Base-by-base conservation (phyloP, 2,329 filamentous ascomycete species). In the Curvularia spicifera region DNA sequence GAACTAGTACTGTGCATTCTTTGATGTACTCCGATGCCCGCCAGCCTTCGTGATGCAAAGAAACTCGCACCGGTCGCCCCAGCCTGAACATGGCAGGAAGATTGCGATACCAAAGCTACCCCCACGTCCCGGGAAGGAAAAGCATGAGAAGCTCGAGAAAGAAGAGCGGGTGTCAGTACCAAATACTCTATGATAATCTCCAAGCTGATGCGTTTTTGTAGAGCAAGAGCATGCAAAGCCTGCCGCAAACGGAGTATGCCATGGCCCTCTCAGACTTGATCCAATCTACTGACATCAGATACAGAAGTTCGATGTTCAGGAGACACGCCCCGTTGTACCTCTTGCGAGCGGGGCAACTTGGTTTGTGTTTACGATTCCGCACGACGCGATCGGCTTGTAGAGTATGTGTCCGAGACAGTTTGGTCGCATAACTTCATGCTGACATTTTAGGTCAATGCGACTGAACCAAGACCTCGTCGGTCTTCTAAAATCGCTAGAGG, bases 221-320 rank as follows among this genome's bases (percentile, higher is more conserved):
- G 67, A 5, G 59, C 59, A 13, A 63, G 68, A 55, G 68, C 68
- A 33, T 71, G 68, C 46, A 65, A 68, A 44, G 61, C 51, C 7
- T 71, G 67, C 46, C 67, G 68, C 24, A 68, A 51, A 39, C 64
- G 68, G 55, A 71, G 67, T 69, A 45, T 15, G 60, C 37, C 8
- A 10, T 28, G n/a, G 15, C 20, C 2, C 15, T 8, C 20, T 13
- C 40, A 9, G n/a, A 3, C 15, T 8, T 13, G 3, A 8, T 8
- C 5, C 7, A 6, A 3, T 5, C 4, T 22, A n/a, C 31, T 57
- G 52, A 58, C 51, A 8, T 9, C n/a, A 1, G 24, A 39, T 15
- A 10, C 22, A 69, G 65, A 72, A 51, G 64, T 71, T 18, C 70
- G 61, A 45, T 73, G 70, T 49, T 66, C 66, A 18, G 70, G 70